Evolutionary conservation across 2,329 filamentous ascomycete genomes (phyloP), one percentile per base, ranked within the genome.

Genomic region (Talaromyces sp.): DNA sequence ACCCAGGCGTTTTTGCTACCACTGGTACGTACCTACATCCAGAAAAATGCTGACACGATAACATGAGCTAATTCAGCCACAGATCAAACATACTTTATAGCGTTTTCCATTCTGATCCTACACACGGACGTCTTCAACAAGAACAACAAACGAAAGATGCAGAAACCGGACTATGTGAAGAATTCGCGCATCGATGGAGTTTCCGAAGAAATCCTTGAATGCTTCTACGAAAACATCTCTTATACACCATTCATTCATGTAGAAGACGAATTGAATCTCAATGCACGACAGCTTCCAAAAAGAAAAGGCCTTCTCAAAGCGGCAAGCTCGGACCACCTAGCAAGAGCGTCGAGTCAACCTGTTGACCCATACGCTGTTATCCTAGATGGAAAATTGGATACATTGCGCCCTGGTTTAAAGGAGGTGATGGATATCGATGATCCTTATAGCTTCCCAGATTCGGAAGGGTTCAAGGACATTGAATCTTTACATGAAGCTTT

Each of bases 121-220:
- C 94, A 99, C 67, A 97, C 94, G 0, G 94, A 99, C 70, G 90
- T 96, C n/a, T 97, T 97, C 84, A 99, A 99, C 80, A 96, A 96
- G 75, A 99, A 97, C 78, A 97, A 97, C 77, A 97, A 97, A 77
- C 84, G 94, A 73, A 99, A 99, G 75, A 99, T 99, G 94, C 91
- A 96, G 69, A 95, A 96, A 70, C 77, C 83, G 0, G 94, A 97
- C 68, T 99, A 99, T 73, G 81, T 97, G 65, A 97, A 95, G 74
- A 97, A 97, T 70, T 95, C 92, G 0, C 86, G 86, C 21, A 91
- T 89, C 2, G 92, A 97, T 70, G 91, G 91, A 13, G 89, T 97
- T n/a, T 89, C 89, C 54, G 89, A 95, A 64, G 93, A 97, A 63
- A 89, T 97, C 41, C 79, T 97, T 13, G 91, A 91, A 67, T 97